Evolutionary conservation across 345 rosid genomes (phyloP).

Genomic region (Balakata baccata): DNA sequence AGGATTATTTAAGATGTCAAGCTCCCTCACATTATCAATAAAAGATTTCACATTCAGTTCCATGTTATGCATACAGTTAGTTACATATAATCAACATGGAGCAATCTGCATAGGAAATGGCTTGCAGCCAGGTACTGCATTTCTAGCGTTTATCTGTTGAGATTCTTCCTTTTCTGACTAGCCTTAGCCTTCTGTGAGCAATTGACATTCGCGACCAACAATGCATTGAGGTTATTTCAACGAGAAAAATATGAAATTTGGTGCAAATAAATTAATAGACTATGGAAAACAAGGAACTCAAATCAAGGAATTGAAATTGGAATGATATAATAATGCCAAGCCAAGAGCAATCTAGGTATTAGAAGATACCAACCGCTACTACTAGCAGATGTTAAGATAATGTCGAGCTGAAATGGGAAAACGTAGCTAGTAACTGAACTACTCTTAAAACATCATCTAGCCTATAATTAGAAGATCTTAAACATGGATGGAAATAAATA

Average conservation of each 20-base stretch:
- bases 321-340: too few relatives aligned
- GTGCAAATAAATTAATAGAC: neutral
- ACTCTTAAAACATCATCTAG: too few relatives aligned
- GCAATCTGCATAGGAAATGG: too few relatives aligned
- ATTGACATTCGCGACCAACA: neutral
- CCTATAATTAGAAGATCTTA: too few relatives aligned
- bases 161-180: neutral
- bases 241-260: neutral
- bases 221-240: neutral
- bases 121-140: neutral
- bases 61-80: neutral
- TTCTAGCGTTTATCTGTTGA: neutral
- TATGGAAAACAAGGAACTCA: neutral
- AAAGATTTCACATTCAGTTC: neutral
- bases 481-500: too few relatives aligned
- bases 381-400: too few relatives aligned
- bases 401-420: too few relatives aligned
- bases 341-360: too few relatives aligned
- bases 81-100: too few relatives aligned
- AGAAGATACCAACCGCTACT: too few relatives aligned
- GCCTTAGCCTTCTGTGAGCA: neutral
- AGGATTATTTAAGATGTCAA: neutral
- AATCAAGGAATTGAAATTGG: too few relatives aligned
- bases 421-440: too few relatives aligned
- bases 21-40: neutral